Conservation (phyloP, 1,139 yeast genomes). For the Candida labiduridarum region DNA sequence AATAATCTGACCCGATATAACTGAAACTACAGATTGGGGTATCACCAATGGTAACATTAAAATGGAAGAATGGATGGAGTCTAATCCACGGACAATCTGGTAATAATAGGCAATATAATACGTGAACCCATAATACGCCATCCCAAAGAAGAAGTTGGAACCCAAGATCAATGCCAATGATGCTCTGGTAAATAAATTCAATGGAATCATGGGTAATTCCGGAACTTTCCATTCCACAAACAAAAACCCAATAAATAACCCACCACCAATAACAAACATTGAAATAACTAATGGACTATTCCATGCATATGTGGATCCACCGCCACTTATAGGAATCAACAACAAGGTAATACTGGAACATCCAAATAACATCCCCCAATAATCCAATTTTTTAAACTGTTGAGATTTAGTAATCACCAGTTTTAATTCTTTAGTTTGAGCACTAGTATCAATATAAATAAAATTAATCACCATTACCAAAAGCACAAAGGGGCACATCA, state of each 20-base stretch:
- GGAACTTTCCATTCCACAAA: conserved; percentile 48
- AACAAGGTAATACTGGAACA: conserved; percentile 46
- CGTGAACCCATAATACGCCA: conserved; percentile 47
- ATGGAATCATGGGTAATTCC: conserved; percentile 55
- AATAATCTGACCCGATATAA: conserved; percentile 43
- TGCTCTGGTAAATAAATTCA: conserved; percentile 38
- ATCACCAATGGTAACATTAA: conserved; percentile 41
- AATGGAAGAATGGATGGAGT: conserved; percentile 36
- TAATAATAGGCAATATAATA: conserved; percentile 52
- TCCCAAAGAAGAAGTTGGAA: conserved; percentile 50
- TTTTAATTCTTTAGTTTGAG: conserved; percentile 20
- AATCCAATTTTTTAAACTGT: conserved; percentile 48
- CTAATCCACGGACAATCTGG: conserved; percentile 45
- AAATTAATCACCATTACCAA: conserved; percentile 26
- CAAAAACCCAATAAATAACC: conserved; percentile 37
- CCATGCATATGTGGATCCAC: conserved; percentile 57
- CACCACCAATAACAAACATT: conserved; percentile 48
- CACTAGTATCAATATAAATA: conserved; percentile 28
- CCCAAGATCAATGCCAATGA: conserved; percentile 40
- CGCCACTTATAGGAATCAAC: conserved; percentile 55
- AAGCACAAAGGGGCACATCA: conserved; percentile 44
- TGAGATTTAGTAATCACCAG: conserved; percentile 28
- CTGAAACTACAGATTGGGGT: conserved; percentile 35
- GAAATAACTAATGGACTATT: conserved; percentile 46
- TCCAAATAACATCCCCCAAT: conserved; percentile 48